Percentiles rank a stretch among this genome's conserved stretches.
These are phyloP conservation scores for Lachnellula occidentalis DNA, from an alignment of 2,329 filamentous ascomycete genomes.

Conservation along the genomic window DNA sequence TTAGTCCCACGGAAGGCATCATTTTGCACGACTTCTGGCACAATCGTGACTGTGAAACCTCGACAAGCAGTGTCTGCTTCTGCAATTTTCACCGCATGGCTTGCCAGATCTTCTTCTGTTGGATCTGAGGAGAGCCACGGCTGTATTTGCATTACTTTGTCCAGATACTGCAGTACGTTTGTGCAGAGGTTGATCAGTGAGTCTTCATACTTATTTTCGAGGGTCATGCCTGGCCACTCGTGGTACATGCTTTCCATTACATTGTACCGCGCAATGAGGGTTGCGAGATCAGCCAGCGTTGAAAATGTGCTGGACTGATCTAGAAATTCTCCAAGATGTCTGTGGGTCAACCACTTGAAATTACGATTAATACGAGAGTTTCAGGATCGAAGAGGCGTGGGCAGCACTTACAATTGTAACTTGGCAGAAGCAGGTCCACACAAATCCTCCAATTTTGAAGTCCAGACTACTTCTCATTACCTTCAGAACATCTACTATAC, in stretches of 20 bases:
- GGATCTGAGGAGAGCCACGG: not conserved
- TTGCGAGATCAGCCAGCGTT: not conserved
- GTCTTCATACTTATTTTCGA: slow-evolving; percentile 1
- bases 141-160: not conserved
- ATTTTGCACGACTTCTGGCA: no score
- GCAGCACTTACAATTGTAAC: not conserved
- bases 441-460: not conserved
- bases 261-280: slow-evolving; percentile 2
- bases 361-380: not conserved
- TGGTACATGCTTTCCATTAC: slow-evolving; percentile 4
- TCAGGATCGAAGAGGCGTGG: not conserved
- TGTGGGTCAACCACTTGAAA: not conserved
- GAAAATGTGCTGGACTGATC: not conserved
- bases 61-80: not conserved
- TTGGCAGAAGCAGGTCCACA: not conserved
- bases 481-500: not conserved
- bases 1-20: not conserved
- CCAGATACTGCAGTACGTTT: not conserved
- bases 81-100: not conserved
- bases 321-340: not conserved
- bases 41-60: not conserved
- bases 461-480: not conserved
- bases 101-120: not conserved
- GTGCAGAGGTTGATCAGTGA: not conserved
- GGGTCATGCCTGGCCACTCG: not conserved